Evolutionary conservation across 2,329 filamentous ascomycete species (phyloP).

Genomic region (Xylaria sp.): DNA sequence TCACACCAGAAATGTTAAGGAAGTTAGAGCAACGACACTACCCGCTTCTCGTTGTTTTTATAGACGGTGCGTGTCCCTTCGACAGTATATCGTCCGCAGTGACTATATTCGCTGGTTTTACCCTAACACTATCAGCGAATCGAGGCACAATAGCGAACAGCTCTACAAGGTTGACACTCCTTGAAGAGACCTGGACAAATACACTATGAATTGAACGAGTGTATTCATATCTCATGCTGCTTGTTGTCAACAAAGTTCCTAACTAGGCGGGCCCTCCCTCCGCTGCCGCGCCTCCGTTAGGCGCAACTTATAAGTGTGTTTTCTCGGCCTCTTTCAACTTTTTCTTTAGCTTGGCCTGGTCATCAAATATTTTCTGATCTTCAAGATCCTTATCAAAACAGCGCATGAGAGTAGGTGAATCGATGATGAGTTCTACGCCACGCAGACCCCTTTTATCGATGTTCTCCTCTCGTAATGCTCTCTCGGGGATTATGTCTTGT

Average conservation of each 20-base stretch:
- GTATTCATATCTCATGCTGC: neutral
- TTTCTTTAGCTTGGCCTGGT: neutral
- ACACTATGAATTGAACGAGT: neutral
- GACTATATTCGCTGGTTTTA: too few relatives aligned
- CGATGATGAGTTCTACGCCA: constrained; percentile 10
- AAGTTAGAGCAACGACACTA: too few relatives aligned
- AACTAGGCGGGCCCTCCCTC: neutral
- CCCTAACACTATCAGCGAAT: too few relatives aligned
- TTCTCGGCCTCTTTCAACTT: neutral
- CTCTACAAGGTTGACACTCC: too few relatives aligned
- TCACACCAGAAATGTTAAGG: too few relatives aligned
- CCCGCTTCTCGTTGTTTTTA: neutral
- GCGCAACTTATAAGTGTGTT: constrained; percentile 13
- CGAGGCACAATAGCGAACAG: too few relatives aligned
- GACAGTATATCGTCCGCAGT: neutral
- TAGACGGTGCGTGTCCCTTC: neutral
- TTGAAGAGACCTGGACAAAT: neutral
- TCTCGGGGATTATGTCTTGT: constrained; percentile 14
- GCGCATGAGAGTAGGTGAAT: constrained; percentile 8
- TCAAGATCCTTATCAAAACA: neutral
- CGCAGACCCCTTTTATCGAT: neutral
- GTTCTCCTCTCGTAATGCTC: neutral
- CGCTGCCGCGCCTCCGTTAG: neutral
- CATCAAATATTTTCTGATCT: constrained; percentile 2
- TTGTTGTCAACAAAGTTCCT: neutral